Evolutionary conservation across 805 yeast genomes (phyloP), one percentile per base, ranked within the genome.

Genomic region (Yarrowia osloensis): DNA sequence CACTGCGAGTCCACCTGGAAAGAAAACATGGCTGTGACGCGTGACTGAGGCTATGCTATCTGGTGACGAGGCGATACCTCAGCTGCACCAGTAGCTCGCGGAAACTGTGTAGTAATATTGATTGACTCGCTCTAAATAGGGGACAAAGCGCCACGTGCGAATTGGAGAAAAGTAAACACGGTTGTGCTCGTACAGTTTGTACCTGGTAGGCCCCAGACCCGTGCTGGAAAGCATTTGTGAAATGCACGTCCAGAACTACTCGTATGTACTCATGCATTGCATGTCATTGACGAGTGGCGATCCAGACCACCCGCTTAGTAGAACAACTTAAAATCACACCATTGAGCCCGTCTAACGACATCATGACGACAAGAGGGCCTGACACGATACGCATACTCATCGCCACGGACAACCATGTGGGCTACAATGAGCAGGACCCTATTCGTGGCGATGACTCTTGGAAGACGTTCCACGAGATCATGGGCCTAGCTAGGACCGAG

Each of bases 361-460:
- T 4, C n/a, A 59, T 61, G 54, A 44, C 44, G 19, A 44, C 66
- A 3, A 29, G 28, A 2, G 88, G 86, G 3, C 83, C 83, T 6
- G 85, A 90, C 75, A 91, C 97, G 0, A 85, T 93, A 19, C 79
- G 90, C 26, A 84, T 95, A 21, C 84, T 95, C 35, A 77, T 95
- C 35, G 91, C 99, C 2, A 92, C 98, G 0, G 99, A 95, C 74
- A 95, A 95, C 74, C 99, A 95, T 80, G 97, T 95, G 21, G 99
- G 99, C 0, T 93, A 88, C 75, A 86, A 86, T 68, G 99, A 95
- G 74, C 84, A 84, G 42, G 98, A 95, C 75, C 93, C 97, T 0
- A 86, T 94, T 4, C 82, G 96, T 19, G 97, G 97, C 0, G 89
- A 89, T 72, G 99, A 95, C 73, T 85, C 96, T 0, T 90, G 97